Evolutionary conservation across 2,329 filamentous ascomycete species (phyloP).

Genomic region (Daldinia sp.): DNA sequence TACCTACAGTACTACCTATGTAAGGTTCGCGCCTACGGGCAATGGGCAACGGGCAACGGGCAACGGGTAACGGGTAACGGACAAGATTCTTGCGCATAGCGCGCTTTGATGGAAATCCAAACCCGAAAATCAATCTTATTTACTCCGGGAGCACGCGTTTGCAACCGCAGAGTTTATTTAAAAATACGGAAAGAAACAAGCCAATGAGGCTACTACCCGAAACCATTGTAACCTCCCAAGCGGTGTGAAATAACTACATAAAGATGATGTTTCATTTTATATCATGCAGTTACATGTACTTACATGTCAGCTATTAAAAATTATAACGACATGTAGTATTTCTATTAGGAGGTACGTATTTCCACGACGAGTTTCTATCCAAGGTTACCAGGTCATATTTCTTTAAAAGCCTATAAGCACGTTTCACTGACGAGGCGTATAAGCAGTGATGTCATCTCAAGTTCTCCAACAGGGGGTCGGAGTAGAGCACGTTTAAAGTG

Average conservation of each 20-base stretch:
- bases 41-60: neutral
- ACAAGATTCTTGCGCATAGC: neutral
- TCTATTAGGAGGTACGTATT: too few relatives aligned
- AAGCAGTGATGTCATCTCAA: constrained; percentile 2
- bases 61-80: neutral
- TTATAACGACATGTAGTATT: too few relatives aligned
- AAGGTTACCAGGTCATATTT: neutral
- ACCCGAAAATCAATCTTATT: neutral
- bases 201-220: neutral
- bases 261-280: neutral
- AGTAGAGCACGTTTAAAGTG: neutral
- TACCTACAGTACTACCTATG: too few relatives aligned
- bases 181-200: neutral
- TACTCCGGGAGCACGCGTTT: neutral
- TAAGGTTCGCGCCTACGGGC: neutral
- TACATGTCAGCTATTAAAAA: too few relatives aligned
- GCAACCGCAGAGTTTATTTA: neutral
- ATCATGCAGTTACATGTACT: neutral
- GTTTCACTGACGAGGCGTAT: neutral
- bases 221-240: neutral
- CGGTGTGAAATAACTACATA: neutral
- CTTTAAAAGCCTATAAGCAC: neutral
- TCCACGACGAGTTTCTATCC: too few relatives aligned
- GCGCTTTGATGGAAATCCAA: constrained; percentile 1
- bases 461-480: neutral